Evolutionary conservation across 2,329 filamentous ascomycete species (phyloP).

Genomic region (Fusarium sp.): DNA sequence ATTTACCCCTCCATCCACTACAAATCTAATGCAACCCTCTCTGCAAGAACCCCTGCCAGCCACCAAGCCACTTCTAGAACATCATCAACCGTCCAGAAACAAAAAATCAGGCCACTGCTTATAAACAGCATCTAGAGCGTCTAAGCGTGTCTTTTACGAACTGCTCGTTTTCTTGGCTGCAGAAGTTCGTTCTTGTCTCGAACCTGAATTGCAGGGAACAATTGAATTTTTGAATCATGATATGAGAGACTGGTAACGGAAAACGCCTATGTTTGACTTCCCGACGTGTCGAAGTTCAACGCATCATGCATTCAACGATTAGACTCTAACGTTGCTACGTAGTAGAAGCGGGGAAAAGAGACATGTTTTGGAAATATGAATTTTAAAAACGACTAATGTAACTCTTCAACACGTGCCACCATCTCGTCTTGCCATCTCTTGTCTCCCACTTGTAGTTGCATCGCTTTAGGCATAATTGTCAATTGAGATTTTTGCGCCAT

Average conservation of each 20-base stretch:
- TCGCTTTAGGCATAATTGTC: constrained; percentile 43
- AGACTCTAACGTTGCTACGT: background rate
- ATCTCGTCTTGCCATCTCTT: constrained; percentile 21
- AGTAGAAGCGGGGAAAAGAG: constrained; percentile 5
- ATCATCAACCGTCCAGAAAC: background rate
- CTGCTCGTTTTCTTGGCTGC: background rate
- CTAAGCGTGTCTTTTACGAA: background rate
- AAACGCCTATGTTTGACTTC: background rate
- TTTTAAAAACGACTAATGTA: constrained; percentile 39
- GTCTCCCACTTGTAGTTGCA: constrained; percentile 32
- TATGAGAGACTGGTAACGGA: background rate
- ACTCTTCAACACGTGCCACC: constrained; percentile 33
- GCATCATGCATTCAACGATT: constrained; percentile 16
- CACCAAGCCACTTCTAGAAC: constrained; percentile 37
- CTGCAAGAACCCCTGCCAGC: constrained; percentile 16
- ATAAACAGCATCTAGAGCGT: constrained; percentile 7
- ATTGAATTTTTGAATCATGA: background rate
- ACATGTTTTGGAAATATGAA: constrained; percentile 18
- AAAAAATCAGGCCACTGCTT: constrained; percentile 23
- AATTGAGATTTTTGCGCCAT: constrained; percentile 39
- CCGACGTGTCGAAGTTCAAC: background rate
- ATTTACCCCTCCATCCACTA: constrained; percentile 26
- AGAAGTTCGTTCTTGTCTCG: background rate
- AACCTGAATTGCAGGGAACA: background rate
- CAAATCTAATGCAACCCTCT: constrained; percentile 16